Base-by-base conservation (phyloP, 495 filamentous ascomycete species). In the Hyaloscypha bicolor region DNA sequence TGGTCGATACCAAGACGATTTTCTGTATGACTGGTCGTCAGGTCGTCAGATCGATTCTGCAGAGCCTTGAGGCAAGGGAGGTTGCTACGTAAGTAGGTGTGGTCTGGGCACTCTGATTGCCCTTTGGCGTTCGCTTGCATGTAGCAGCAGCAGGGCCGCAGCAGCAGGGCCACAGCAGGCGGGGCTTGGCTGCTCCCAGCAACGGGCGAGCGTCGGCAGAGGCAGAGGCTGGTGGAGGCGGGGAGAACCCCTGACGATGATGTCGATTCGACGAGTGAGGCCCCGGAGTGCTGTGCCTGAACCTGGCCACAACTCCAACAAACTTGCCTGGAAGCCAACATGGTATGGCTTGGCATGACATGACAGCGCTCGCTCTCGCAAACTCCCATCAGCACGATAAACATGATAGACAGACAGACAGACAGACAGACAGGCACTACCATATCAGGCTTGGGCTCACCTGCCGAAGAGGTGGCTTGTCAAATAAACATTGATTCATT, bases 181-280 rank as follows among this genome's bases (percentile, higher is more conserved):
- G 42, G 16, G 11, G 42, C 42, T 48, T 12, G 8, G 1, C 12
- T 6, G 35, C 35, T 37, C 35, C 35, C 35, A 37, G 35, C 35
- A 37, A 37, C 35, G 8, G 35, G 35, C 35, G 35, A 37, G 12
- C 35, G 3, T 6, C 8, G 1, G 8, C 35, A 37, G 35, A 37
- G 35, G 35, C 1, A 37, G 35, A 37, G 35, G 35, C 35, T 37
- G 35, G 35, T 37, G 35, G 5, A 37, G 48, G 19, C 2, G 19
- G 25, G 32, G 32, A 39, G 9, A 11, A 35, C 21, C 62, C 62
- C 11, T 9, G 62, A 48, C 62, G 51, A 64, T 64, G 62, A 64
- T 64, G 62, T 39, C 48, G 52, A 55, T 64, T 64, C 33, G 51
- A 25, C 32, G 62, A 64, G 62, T 39, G 37, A 48, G 48, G 19